Conservation (phyloP, 345 rosid species). For the Citrus mangshanensis region DNA sequence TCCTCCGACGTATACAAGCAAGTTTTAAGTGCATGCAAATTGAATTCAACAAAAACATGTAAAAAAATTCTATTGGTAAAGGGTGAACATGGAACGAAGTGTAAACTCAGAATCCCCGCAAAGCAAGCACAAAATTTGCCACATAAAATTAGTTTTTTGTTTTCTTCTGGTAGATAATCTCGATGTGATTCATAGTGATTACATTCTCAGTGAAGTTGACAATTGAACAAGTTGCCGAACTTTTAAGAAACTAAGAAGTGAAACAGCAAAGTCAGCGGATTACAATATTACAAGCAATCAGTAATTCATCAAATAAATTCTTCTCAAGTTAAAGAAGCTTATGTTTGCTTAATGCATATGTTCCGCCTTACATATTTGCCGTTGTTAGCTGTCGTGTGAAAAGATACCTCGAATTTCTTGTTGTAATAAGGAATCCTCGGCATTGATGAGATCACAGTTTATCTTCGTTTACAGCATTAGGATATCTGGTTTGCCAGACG, state of each 20-base stretch:
- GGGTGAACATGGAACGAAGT: too few relatives aligned
- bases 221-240: not conserved
- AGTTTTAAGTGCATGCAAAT: too few relatives aligned
- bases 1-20: too few relatives aligned
- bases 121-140: too few relatives aligned
- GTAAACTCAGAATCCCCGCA: too few relatives aligned
- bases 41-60: too few relatives aligned
- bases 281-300: not conserved
- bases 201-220: not conserved
- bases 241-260: not conserved
- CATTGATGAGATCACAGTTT: conserved; percentile 2
- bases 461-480: not conserved
- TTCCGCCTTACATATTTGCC: not conserved
- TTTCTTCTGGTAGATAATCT: too few relatives aligned
- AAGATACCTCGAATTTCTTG: conserved; percentile 15
- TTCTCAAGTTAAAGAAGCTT: not conserved
- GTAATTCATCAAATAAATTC: not conserved
- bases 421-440: conserved; percentile 9
- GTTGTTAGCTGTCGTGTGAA: not conserved
- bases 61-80: too few relatives aligned
- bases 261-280: not conserved
- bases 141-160: too few relatives aligned
- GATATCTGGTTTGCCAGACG: not conserved
- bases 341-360: not conserved
- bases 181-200: too few relatives aligned